Conservation (phyloP, 129 eudicot genomes). For the Escallonia rubra region DNA sequence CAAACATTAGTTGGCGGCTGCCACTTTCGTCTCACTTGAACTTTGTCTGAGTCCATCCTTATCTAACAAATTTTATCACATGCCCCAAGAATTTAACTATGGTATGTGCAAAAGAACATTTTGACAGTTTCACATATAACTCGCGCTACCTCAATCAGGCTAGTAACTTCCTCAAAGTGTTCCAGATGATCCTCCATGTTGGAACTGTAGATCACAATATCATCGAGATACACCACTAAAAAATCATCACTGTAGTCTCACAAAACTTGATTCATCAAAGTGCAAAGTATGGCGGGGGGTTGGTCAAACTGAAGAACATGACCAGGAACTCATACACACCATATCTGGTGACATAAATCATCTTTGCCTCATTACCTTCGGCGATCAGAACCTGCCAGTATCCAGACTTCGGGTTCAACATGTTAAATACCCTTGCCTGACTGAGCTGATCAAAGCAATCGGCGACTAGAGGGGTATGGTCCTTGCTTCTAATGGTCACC, state of each 20-base stretch:
- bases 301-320: slow-evolving; percentile 9
- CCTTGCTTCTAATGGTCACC: background rate
- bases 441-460: slow-evolving; percentile 3
- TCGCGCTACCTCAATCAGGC: too few relatives aligned
- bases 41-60: too few relatives aligned
- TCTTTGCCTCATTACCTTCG: background rate
- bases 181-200: slow-evolving; percentile 4
- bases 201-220: slow-evolving; percentile 3
- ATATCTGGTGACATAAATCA: background rate
- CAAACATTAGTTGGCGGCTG: too few relatives aligned
- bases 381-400: background rate
- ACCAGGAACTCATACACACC: slow-evolving; percentile 1
- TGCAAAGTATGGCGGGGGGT: background rate
- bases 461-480: background rate
- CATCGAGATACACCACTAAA: slow-evolving; percentile 6
- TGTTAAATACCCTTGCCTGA: background rate
- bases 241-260: background rate
- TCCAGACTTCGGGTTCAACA: background rate
- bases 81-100: too few relatives aligned
- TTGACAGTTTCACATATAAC: too few relatives aligned
- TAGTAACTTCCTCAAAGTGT: background rate
- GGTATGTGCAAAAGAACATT: too few relatives aligned
- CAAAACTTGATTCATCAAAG: background rate
- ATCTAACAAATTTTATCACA: too few relatives aligned
- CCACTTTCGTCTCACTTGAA: too few relatives aligned